Conservation (phyloP, 495 filamentous ascomycete genomes). For the Aspergillus baeticus region DNA sequence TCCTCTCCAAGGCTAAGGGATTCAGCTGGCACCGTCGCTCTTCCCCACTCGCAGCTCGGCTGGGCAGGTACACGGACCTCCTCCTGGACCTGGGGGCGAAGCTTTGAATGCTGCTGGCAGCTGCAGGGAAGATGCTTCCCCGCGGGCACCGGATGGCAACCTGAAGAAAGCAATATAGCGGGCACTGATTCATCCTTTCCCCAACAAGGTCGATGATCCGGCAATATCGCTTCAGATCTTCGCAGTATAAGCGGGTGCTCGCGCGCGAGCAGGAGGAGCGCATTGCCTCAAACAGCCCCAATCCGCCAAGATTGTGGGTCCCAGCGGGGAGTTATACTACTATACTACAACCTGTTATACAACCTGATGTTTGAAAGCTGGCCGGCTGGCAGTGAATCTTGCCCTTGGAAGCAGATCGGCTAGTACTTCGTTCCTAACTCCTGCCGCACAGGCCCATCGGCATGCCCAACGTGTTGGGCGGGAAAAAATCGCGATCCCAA, state of each 20-base stretch:
- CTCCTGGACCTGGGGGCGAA: not conserved
- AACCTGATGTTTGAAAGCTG: too few species aligned
- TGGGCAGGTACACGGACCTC: not conserved
- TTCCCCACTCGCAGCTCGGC: not conserved
- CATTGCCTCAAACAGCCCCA: too few species aligned
- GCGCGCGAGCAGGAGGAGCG: too few species aligned
- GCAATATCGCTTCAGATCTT: too few species aligned
- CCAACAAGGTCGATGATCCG: not conserved
- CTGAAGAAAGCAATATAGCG: not conserved
- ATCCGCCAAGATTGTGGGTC: too few species aligned
- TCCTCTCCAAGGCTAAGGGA: not conserved
- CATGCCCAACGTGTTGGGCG: not conserved
- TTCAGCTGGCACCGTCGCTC: not conserved
- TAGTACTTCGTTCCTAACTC: not conserved
- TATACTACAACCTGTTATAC: too few species aligned
- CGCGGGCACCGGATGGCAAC: not conserved
- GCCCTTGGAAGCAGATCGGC: not conserved
- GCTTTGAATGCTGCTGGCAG: not conserved
- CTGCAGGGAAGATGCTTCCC: not conserved
- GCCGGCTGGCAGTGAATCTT: too few species aligned
- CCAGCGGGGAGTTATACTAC: too few species aligned
- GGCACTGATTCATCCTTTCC: not conserved
- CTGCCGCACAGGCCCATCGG: not conserved
- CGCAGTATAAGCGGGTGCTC: too few species aligned
- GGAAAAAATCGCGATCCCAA: not conserved